These are phyloP conservation scores for Kurtzmaniella cleridarum DNA, from an alignment of 805 yeast species.

Conservation along the genomic window DNA sequence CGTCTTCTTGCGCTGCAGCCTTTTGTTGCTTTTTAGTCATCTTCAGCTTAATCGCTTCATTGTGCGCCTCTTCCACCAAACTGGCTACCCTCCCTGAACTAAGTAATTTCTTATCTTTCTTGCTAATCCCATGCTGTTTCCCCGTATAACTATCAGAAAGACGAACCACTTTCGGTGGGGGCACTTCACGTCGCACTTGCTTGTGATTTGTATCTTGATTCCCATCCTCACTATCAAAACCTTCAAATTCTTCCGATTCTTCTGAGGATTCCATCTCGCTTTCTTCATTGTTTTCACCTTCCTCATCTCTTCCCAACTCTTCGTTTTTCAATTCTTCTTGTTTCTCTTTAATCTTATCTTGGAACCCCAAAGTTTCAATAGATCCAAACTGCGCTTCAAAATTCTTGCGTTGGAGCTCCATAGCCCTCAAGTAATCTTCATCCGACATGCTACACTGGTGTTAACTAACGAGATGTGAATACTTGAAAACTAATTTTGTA, in stretches of 20 bases:
- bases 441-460: slow-evolving; percentile 12
- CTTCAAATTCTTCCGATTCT: slow-evolving; percentile 6
- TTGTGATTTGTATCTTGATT: slow-evolving; percentile 8
- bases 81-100: slow-evolving; percentile 61
- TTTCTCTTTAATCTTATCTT: slow-evolving; percentile 21
- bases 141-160: slow-evolving; percentile 31
- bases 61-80: slow-evolving; percentile 23
- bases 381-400: slow-evolving; percentile 65
- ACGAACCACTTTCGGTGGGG: slow-evolving; percentile 44
- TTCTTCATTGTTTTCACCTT: slow-evolving; percentile 11
- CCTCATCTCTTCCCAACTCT: slow-evolving; percentile 17
- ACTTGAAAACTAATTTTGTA: too few species aligned
- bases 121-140: slow-evolving; percentile 26
- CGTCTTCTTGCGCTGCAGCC: slow-evolving; percentile 34
- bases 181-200: slow-evolving; percentile 6
- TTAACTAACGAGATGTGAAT: too few species aligned
- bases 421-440: slow-evolving; percentile 26
- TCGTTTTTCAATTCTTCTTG: slow-evolving; percentile 10
- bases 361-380: slow-evolving; percentile 41
- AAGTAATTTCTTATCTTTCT: slow-evolving; percentile 47
- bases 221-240: slow-evolving; percentile 8
- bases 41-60: slow-evolving; percentile 18
- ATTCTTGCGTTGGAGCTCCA: slow-evolving; percentile 52
- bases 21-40: slow-evolving; percentile 31
- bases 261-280: slow-evolving; percentile 1